Evolutionary conservation across 306 rosid genomes (phyloP), one percentile per base, ranked within the genome.

Genomic region (Alnus glutinosa): DNA sequence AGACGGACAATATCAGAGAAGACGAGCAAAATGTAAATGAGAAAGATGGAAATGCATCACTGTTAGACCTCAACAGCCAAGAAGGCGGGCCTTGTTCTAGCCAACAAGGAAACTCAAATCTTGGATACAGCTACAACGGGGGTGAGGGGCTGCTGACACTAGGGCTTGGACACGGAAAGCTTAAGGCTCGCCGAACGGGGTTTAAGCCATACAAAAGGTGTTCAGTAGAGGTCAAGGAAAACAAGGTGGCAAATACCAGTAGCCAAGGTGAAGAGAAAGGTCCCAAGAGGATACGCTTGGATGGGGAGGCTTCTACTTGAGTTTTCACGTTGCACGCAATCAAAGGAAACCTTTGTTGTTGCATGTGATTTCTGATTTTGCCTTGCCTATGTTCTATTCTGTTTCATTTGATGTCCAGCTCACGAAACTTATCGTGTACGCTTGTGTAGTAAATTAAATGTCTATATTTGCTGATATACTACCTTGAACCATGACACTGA

Each of bases 121-220:
- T 80, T 4, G 58, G 48, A 71, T 75, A 77, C 77, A 82, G 75
- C 87, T 85, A 81, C 70, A 55, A 69, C n/a, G 88, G 82, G 18
- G 85, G 71, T 19, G 89, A 87, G 64, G 87, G 90, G 47, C 77
- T 82, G 87, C 86, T 91, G 82, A 82, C 88, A 81, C 66, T 90
- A 71, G 96, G 99, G 77, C 92, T 90, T 36, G 90, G 93, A 83
- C 86, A 69, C 32, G 97, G 89, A 71, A 91, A 82, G 81, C 88
- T 85, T 62, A 93, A 85, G 86, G 80, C 84, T 80, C 83, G 83
- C 77, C 92, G 88, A 74, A 95, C 96, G 15, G 99, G 99, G 77
- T 95, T 95, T 82, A 95, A 90, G 84, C 98, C 97, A 77, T 95
- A 95, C 86, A 93, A 93, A 83, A 91, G 98, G 86, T 93, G 99